Base-by-base conservation (phyloP, 2,329 filamentous ascomycete genomes). In the Meredithiella fracta region DNA sequence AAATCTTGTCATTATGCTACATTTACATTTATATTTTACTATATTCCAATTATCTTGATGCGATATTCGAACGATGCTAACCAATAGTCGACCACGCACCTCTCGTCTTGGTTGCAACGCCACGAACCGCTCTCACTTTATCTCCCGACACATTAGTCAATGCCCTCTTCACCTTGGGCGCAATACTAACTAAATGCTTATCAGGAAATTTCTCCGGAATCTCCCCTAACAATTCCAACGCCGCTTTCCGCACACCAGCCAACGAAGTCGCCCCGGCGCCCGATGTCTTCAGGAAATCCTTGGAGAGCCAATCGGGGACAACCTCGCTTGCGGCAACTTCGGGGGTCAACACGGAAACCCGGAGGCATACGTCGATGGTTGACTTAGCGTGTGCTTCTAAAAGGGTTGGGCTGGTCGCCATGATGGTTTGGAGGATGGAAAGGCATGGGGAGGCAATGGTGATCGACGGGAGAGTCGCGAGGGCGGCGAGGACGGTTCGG, bases 71-170 rank as follows among this genome's bases (percentile, higher is more conserved):
- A 4, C 3, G 15, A 38, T 9, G 50, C 25, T 52, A 58, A 38
- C 52, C 57, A 23, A 59, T 42, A 4, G n/a, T 49, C 2, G 65
- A 66, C 77, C 77, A 80, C 5, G 69, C 71, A 53, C 67, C 67
- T 55, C 75, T 70, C 3, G 76, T 75, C 58, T 65, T 61, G 54
- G 76, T 68, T 17, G 77, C 77, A 50, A 67, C 68, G 56, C 68
- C 72, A 50, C 78, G 69, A 47, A 79, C 69, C 59, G 76, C 75
- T 47, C 78, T 68, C 7, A 77, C 72, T 4, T 67, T 64, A 60
- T 80, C 76, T 1, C 77, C 77, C 52, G 76, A 77, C 1, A 76
- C 75, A 7, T 67, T 61, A 1, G 72, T 70, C 58, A 80, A 62
- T 53, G 75, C 69, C 3, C 73, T 67, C 58, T 72, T 67, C 47